These are phyloP conservation scores for Perkinsus olseni DNA, from an alignment of 169 alveolate species.

Conservation along the genomic window DNA sequence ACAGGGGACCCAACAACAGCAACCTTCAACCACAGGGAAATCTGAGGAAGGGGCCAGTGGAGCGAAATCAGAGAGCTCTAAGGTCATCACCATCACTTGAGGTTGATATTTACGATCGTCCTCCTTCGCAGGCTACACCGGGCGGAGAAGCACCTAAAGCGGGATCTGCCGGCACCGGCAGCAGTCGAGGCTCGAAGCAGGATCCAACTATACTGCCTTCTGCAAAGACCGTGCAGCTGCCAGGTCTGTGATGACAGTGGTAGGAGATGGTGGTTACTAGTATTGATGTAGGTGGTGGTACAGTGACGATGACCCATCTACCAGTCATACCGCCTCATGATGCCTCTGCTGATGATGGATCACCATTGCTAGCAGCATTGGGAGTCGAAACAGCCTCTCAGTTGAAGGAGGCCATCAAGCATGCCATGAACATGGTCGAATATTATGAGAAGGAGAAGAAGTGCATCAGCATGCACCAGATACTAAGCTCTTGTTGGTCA, in stretches of 20 bases:
- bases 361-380: not conserved
- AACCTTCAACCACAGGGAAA: not conserved
- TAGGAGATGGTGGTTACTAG: not conserved
- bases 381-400: not conserved
- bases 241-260: not conserved
- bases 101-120: too few species aligned
- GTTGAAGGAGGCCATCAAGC: not conserved
- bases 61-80: too few species aligned
- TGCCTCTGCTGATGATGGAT: not conserved
- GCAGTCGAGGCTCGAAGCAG: not conserved
- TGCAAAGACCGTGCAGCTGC: not conserved
- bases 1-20: not conserved
- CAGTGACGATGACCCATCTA: not conserved
- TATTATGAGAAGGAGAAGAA: not conserved
- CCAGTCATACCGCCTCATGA: not conserved
- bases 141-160: too few species aligned
- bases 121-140: too few species aligned
- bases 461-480: too few species aligned
- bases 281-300: not conserved
- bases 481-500: too few species aligned
- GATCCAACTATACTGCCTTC: not conserved
- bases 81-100: too few species aligned
- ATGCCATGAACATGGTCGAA: not conserved
- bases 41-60: too few species aligned
- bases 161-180: not conserved